These are phyloP conservation scores for Ilyonectria mors-panacis DNA, from an alignment of 2,329 filamentous ascomycete species.

Conservation along the genomic window DNA sequence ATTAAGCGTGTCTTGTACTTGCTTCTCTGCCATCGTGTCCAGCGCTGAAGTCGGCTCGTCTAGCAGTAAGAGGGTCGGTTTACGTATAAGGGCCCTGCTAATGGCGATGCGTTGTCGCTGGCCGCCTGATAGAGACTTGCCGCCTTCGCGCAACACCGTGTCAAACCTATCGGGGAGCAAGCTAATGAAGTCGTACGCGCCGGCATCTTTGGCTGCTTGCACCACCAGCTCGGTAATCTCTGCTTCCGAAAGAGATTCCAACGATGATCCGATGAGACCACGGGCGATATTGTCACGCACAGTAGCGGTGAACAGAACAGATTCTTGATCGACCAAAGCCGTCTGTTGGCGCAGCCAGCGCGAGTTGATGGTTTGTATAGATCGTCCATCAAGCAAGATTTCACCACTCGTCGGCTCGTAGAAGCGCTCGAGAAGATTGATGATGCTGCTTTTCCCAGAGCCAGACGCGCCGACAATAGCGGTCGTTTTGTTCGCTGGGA, in stretches of 20 bases:
- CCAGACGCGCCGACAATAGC: conserved; percentile 80
- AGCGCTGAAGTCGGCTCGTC: conserved; percentile 77
- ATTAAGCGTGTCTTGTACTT: conserved; percentile 62
- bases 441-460: conserved; percentile 78
- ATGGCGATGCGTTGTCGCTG: conserved; percentile 71
- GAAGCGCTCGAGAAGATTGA: conserved; percentile 77
- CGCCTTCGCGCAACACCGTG: conserved; percentile 67
- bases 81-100: conserved; percentile 67
- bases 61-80: conserved; percentile 73
- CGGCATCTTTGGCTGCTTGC: conserved; percentile 66
- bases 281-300: conserved; percentile 62
- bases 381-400: conserved; percentile 13
- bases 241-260: conserved; percentile 55
- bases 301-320: conserved; percentile 68
- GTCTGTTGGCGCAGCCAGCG: conserved; percentile 44
- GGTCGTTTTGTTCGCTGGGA: conserved; percentile 73
- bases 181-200: conserved; percentile 67
- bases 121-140: conserved; percentile 69
- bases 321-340: conserved; percentile 68
- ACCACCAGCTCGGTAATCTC: conserved; percentile 59
- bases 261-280: conserved; percentile 57
- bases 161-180: conserved; percentile 64
- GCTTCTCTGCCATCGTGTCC: conserved; percentile 55
- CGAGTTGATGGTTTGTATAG: conserved; percentile 37
- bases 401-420: conserved; percentile 58